phyloP scores from a whole-genome alignment of 1,139 yeast genomes.

The Kluyveromyces sp. region DNA sequence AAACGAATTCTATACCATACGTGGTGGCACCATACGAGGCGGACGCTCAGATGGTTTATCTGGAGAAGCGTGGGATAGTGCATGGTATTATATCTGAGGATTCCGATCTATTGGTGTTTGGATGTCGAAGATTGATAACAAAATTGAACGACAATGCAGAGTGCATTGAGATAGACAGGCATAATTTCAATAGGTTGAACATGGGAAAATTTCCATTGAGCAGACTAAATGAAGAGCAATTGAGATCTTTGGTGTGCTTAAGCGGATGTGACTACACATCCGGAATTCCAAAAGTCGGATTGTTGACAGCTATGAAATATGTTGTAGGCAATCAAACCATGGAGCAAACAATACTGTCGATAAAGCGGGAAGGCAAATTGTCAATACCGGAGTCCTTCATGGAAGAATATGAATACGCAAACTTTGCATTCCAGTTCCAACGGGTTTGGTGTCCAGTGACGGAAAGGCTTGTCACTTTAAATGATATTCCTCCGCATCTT shows the following conservation, averaged over 20 bases:
- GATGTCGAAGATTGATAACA: conserved; percentile 69
- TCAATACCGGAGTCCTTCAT: conserved; percentile 52
- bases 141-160: conserved; percentile 74
- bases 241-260: conserved; percentile 73
- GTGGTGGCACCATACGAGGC: conserved; percentile 98
- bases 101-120: conserved; percentile 86
- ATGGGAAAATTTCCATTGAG: conserved; percentile 41
- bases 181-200: conserved; percentile 40
- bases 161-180: conserved; percentile 60
- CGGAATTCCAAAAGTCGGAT: conserved; percentile 77
- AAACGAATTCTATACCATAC: conserved; percentile 51
- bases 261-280: conserved; percentile 95
- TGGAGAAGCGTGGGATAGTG: conserved; percentile 68
- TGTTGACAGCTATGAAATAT: conserved; percentile 64
- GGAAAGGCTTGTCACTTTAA: conserved; percentile 47
- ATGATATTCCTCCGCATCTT: conserved; percentile 44
- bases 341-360: conserved; percentile 49
- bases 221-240: conserved; percentile 46
- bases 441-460: conserved; percentile 69
- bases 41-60: conserved; percentile 90
- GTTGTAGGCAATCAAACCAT: conserved; percentile 47
- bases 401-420: conserved; percentile 58
- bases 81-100: conserved; percentile 92
- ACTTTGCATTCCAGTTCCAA: conserved; percentile 76
- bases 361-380: conserved; percentile 56